Evolutionary conservation across 148 eudicot genomes (phyloP), one percentile per base, ranked within the genome.

Genomic region (Rhododendron simsii): DNA sequence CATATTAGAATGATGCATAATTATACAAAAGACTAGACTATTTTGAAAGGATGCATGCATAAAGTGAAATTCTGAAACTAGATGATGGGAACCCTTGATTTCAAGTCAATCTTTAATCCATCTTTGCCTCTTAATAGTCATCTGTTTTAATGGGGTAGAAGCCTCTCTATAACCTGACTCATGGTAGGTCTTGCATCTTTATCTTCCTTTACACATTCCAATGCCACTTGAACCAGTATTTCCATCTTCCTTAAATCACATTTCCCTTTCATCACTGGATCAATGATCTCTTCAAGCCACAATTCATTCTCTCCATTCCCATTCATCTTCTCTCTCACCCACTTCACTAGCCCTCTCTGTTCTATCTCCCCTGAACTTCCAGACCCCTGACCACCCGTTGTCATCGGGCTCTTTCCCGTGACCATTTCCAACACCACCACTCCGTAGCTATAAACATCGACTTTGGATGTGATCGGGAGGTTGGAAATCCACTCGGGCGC

Each of bases 121-220:
- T 35, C 2, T 35, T 35, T 35, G 2, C 37, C 37, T 35, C 37
- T 35, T 35, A 35, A 35, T 1, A 35, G 37, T 35, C 37, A 35
- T 35, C 37, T 35, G 2, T 53, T 53, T 59, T 85, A 26, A 41
- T 8, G n/a, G 75, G 23, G 53, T n/a, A 12, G 13, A 82, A 86
- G 88, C 83, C 16, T 89, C 39, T 87, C 80, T 9, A 84, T 57
- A 3, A 89, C 90, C 39, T 87, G 55, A n/a, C 88, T 89, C 93
- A 90, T 90, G 30, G 92, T 89, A 45, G 92, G 93, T 59, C 92
- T 90, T 47, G 84, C 88, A 77, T 88, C 89, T 84, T 78, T 87
- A 30, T 88, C 88, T 73, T 89, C 92, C 73, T 86, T 80, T 0
- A 88, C 90, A 86, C 93, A 92, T 37, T 87, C 88, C 57, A 92